These are phyloP conservation scores for Aureobasidium lini DNA, from an alignment of 2,329 filamentous ascomycete species.

Conservation along the genomic window DNA sequence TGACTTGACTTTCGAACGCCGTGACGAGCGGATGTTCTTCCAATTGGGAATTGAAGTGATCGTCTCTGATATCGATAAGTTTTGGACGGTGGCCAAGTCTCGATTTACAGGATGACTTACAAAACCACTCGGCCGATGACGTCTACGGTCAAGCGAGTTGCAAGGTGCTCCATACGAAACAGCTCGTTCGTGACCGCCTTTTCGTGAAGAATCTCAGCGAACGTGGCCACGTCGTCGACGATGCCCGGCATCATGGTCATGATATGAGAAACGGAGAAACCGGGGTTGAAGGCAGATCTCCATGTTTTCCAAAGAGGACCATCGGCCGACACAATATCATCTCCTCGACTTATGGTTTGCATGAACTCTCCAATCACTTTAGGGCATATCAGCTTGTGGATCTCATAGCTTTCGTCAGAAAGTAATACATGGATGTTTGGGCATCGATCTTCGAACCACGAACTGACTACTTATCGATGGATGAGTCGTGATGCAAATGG, in stretches of 20 bases:
- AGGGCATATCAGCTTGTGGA: neutral
- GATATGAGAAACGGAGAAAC: conserved; percentile 32
- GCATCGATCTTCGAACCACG: conserved; percentile 26
- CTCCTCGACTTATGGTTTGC: conserved; percentile 29
- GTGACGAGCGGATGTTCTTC: conserved; percentile 30
- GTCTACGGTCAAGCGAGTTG: conserved; percentile 35
- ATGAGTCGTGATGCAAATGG: conserved; percentile 31
- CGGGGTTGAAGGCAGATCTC: conserved; percentile 37
- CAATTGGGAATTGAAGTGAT: conserved; percentile 31
- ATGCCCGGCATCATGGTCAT: conserved; percentile 33
- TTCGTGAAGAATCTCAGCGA: conserved; percentile 28
- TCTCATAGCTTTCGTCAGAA: neutral
- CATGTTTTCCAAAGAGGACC: conserved; percentile 37
- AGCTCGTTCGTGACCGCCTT: conserved; percentile 30
- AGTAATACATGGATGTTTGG: conserved; percentile 25
- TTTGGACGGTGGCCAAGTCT: too few relatives aligned
- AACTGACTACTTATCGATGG: conserved; percentile 33
- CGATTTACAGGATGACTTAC: conserved; percentile 5
- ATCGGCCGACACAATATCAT: conserved; percentile 32
- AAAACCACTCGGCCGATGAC: conserved; percentile 36
- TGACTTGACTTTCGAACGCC: conserved; percentile 29
- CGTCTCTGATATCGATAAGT: conserved; percentile 20
- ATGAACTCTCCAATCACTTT: conserved; percentile 24
- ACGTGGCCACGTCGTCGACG: conserved; percentile 28
- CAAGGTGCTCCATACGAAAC: conserved; percentile 34